phyloP scores from a whole-genome alignment of 345 rosid genomes.

The Linum usitatissimum region DNA sequence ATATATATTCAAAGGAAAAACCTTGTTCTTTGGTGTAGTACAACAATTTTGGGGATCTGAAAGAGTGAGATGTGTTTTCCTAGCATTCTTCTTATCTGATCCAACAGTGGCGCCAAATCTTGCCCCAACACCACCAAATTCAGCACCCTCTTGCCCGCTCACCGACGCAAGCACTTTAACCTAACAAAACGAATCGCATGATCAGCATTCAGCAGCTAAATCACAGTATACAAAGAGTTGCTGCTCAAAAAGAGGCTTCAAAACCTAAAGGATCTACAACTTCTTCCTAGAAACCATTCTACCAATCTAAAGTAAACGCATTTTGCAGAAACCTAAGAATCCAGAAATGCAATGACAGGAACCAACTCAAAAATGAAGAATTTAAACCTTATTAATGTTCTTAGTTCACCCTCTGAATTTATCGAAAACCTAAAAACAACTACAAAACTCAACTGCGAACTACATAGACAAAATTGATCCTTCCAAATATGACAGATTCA shows the following conservation, averaged over 20 bases:
- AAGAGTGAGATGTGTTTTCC: constrained; percentile 52
- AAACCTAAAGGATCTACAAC: constrained; percentile 7
- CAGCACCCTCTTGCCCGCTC: constrained; percentile 59
- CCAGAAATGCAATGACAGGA: background rate
- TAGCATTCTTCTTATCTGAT: constrained; percentile 87
- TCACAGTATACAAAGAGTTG: constrained; percentile 1
- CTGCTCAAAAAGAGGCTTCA: background rate
- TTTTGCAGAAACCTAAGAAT: background rate
- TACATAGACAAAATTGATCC: background rate
- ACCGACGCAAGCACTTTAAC: constrained; percentile 97
- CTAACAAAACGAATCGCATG: constrained; percentile 23
- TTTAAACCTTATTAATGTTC: background rate
- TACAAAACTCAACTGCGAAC: background rate
- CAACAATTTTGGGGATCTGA: constrained; percentile 90
- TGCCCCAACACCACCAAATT: constrained; percentile 98
- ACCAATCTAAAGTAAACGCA: constrained; percentile 1
- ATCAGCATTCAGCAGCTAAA: constrained; percentile 1
- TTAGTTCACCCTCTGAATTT: background rate
- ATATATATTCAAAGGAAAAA: constrained; percentile 12
- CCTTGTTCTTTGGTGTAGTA: constrained; percentile 56
- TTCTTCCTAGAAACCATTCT: background rate
- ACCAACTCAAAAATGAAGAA: background rate
- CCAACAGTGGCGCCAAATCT: constrained; percentile 77
- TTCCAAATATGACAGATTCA: background rate
- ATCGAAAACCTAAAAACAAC: background rate